Base-by-base conservation (phyloP, 306 rosid genomes). In the Prunus davidiana region DNA sequence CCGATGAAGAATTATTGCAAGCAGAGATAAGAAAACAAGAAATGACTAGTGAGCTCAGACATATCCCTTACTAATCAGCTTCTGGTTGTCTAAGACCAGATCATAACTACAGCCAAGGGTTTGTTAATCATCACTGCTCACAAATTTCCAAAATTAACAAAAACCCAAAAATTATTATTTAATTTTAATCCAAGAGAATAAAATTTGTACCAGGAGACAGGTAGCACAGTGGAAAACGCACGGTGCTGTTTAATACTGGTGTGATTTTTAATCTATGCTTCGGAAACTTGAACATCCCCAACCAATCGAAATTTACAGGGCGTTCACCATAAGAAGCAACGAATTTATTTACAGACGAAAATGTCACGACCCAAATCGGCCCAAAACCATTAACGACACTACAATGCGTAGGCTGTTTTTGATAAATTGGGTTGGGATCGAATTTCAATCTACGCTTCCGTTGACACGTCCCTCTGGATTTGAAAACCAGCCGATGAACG, bases 321-420 rank as follows among this genome's bases (percentile, higher is more conserved):
- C 67, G 84, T 86, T 87, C 96, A 89, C 97, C 93, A 89, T 81
- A 79, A 45, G 93, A 93, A 93, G 98, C 98, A 93, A 61, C 19
- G 12, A 12, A 2, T 2, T 46, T 0, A 6, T 5, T 69, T 50
- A 1, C 9, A 15, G 4, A 49, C 16, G 13, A 15, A 46, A 76
- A 83, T 88, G 73, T 55, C 32, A 66, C 89, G 86, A 82, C 76
- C 70, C 84, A 78, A 86, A 50, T 16, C 46, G 25, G 49, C 78
- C 82, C 83, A 19, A 30, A 0, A 50, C 22, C 63, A 71, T 4
- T 12, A 84, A 77, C 87, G 72, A 65, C 2, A 62, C 89, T 68
- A 69, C 19, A 15, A 63, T 27, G 13, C 79, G 82, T 73, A 86
- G 82, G 81, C 6, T 43, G 86, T 54, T 77, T 47, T 22, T 43